phyloP scores from a whole-genome alignment of 345 rosid genomes.

The Clausena lansium region DNA sequence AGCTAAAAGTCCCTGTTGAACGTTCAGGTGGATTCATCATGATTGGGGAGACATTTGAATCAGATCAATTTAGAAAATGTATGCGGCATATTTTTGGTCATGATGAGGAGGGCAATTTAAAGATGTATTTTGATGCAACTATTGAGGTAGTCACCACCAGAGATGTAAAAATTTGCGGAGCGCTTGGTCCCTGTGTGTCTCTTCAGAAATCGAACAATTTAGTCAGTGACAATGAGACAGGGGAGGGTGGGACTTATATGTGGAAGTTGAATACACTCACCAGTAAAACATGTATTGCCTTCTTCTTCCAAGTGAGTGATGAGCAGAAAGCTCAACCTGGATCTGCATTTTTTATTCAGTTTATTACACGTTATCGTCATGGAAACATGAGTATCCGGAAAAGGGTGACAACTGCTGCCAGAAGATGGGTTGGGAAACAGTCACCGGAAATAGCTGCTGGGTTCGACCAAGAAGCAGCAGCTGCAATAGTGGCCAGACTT shows the following conservation, averaged over 20 bases:
- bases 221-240: conserved; percentile 68
- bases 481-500: conserved; percentile 90
- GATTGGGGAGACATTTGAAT: conserved; percentile 82
- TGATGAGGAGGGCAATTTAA: conserved; percentile 62
- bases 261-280: conserved; percentile 85
- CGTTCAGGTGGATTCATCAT: conserved; percentile 87
- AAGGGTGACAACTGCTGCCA: conserved; percentile 89
- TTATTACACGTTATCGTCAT: conserved; percentile 71
- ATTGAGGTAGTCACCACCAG: conserved; percentile 81
- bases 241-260: conserved; percentile 74
- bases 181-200: conserved; percentile 93
- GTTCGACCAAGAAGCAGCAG: conserved; percentile 97
- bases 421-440: conserved; percentile 86
- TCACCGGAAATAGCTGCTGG: conserved; percentile 77
- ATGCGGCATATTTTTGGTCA: conserved; percentile 68
- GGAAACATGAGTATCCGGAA: conserved; percentile 65
- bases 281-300: conserved; percentile 75
- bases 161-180: conserved; percentile 79
- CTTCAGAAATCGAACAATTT: conserved; percentile 54
- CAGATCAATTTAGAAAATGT: conserved; percentile 74
- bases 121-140: conserved; percentile 86
- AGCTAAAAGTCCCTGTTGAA: conserved; percentile 74
- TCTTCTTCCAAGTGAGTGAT: conserved; percentile 71
- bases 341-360: conserved; percentile 85
- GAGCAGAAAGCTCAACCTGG: conserved; percentile 74